Percentiles rank a stretch among this genome's conserved stretches.
Conservation (phyloP, 2,329 filamentous ascomycete genomes). For the Stemphylium lycopersici region DNA sequence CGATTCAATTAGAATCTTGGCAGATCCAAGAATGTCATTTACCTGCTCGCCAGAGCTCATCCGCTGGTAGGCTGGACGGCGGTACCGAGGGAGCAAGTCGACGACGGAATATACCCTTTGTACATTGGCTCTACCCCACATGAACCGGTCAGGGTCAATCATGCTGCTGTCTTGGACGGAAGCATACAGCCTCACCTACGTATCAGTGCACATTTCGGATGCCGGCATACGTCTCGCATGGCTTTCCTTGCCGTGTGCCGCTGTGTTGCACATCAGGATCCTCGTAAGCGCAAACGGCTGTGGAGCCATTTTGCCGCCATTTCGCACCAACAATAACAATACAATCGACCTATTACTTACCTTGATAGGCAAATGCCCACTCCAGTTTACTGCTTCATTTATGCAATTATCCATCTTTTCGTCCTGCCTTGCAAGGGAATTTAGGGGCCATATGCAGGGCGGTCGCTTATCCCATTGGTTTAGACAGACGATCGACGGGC, state of each 20-base stretch:
- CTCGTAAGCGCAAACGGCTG: slow-evolving; percentile 5
- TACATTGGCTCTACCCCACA: background rate
- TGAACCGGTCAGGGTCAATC: slow-evolving; percentile 1
- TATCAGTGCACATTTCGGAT: slow-evolving; percentile 1
- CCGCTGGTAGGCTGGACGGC: background rate
- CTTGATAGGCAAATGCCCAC: background rate
- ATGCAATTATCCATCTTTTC: slow-evolving; percentile 13
- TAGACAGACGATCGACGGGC: slow-evolving; percentile 2
- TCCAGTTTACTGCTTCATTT: background rate
- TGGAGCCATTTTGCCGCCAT: slow-evolving; percentile 10
- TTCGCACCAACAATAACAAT: background rate
- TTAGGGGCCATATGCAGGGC: slow-evolving; percentile 16
- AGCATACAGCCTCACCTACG: slow-evolving; percentile 7
- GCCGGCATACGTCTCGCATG: slow-evolving; percentile 1
- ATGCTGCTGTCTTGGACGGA: background rate
- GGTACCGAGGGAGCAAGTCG: background rate
- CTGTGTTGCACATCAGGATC: background rate
- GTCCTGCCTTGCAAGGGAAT: background rate
- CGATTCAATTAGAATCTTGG: background rate
- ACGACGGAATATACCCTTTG: background rate
- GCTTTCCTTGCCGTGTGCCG: slow-evolving; percentile 1
- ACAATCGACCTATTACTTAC: background rate
- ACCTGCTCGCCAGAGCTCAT: background rate
- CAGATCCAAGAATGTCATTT: background rate
- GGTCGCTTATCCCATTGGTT: slow-evolving; percentile 3